Evolutionary conservation across 2,329 filamentous ascomycete genomes (phyloP), one percentile per base, ranked within the genome.

Genomic region (Beauveria brongniartii): DNA sequence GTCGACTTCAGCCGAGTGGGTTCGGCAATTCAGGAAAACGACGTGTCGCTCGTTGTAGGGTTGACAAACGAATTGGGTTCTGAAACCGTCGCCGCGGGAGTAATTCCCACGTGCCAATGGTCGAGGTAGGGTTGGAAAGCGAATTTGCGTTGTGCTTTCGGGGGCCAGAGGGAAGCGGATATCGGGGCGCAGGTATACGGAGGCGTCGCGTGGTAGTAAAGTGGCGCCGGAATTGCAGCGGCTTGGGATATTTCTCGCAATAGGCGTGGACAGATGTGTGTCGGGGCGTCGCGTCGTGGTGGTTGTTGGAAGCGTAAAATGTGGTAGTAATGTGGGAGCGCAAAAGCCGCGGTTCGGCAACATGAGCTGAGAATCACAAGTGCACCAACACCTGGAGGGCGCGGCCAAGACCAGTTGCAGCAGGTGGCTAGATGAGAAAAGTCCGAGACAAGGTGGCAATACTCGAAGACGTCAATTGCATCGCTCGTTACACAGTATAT

Each of bases 301-400:
- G 12, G 34, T 41, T 18, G 26, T 52, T 30, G 47, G 41, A 20
- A 12, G 22, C 28, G 44, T 20, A 20, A 26, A 37, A n/a, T 10
- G 26, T 46, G 12, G 26, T 16, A 8, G 3, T 30, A n/a, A 9
- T 28, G 41, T 3, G 24, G 34, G 26, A 43, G 56, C 37, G 47
- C 55, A 51, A 52, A 59, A 53, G 56, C 56, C 47, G 56, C 48
- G 48, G 56, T 46, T 59, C 47, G 56, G 56, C 18, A 43, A 34
- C 37, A 26, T 12, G 56, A 37, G 34, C 37, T 40, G 34, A 14
- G 53, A 55, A 41, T 43, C 47, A 52, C 47, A 52, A 40, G 56
- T 46, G 47, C 24, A 8, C 10, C n/a, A 46, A 34, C 24, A 18
- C 18, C 3, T 10, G 47, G 47, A 41, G 43, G 55, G 37, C 14